Conservation (phyloP, 2,329 filamentous ascomycete species). For the Coniochaeta sp. region DNA sequence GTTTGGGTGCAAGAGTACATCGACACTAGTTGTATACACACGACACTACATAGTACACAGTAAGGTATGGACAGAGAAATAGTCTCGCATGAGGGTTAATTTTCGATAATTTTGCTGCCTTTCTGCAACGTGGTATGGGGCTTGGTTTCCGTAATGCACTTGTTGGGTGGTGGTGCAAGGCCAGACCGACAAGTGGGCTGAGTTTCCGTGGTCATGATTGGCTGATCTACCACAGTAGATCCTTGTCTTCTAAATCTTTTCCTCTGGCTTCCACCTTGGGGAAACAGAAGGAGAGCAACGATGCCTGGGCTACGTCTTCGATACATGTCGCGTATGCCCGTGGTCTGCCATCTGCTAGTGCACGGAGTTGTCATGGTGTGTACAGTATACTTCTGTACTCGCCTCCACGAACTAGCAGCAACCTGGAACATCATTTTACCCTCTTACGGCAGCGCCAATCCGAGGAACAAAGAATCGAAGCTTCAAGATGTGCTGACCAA, state of each 20-base stretch:
- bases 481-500: not conserved
- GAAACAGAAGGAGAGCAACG: too few species aligned
- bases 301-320: not conserved
- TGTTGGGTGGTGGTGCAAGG: not conserved
- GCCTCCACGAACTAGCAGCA: too few species aligned
- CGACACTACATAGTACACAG: too few species aligned
- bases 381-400: too few species aligned
- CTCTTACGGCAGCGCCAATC: not conserved
- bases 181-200: not conserved
- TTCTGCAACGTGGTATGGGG: conserved; percentile 1
- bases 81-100: not conserved
- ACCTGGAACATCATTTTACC: too few species aligned
- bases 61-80: too few species aligned
- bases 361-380: too few species aligned
- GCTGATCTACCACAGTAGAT: not conserved
- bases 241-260: not conserved
- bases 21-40: too few species aligned
- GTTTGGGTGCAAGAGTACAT: not conserved
- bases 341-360: not conserved
- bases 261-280: not conserved
- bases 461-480: not conserved
- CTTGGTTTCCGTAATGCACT: not conserved
- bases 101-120: not conserved
- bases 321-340: not conserved
- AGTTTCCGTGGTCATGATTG: not conserved